Conservation (phyloP, 805 yeast species). For the Spathaspora girioi region DNA sequence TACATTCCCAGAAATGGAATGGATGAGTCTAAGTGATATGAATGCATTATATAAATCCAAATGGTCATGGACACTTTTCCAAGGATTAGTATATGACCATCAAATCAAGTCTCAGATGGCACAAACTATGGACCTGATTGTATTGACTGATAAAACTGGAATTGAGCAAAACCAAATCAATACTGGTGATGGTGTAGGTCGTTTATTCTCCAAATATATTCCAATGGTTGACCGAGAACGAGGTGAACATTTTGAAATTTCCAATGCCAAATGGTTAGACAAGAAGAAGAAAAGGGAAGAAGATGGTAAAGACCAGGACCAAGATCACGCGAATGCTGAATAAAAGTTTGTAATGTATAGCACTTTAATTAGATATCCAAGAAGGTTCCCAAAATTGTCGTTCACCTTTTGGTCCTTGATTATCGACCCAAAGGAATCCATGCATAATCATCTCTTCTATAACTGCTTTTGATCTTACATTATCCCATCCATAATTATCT, state of each 20-base stretch:
- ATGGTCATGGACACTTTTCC: slow-evolving; percentile 35
- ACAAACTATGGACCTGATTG: slow-evolving; percentile 41
- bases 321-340: not conserved
- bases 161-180: slow-evolving; percentile 25
- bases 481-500: slow-evolving; percentile 78
- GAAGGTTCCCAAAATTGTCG: slow-evolving; percentile 69
- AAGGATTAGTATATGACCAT: slow-evolving; percentile 53
- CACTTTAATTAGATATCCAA: slow-evolving; percentile 44
- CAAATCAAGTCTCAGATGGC: slow-evolving; percentile 55
- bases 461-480: slow-evolving; percentile 54
- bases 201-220: slow-evolving; percentile 51
- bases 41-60: slow-evolving; percentile 14
- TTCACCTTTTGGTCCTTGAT: slow-evolving; percentile 41
- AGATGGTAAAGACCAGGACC: not conserved
- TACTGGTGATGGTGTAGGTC: slow-evolving; percentile 77
- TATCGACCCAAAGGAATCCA: slow-evolving; percentile 87
- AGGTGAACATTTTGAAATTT: slow-evolving; percentile 62
- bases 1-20: slow-evolving; percentile 64
- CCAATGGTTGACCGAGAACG: slow-evolving; percentile 55
- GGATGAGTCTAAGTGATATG: slow-evolving; percentile 45
- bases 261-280: slow-evolving; percentile 59
- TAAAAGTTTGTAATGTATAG: not conserved
- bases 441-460: slow-evolving; percentile 75
- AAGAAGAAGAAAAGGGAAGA: slow-evolving; percentile 22
- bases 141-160: slow-evolving; percentile 13